A percentile compares a stretch with the other conserved stretches of the same genome.
Evolutionary conservation across 257 asterid species (phyloP).

Genomic region (Echites panduratus): DNA sequence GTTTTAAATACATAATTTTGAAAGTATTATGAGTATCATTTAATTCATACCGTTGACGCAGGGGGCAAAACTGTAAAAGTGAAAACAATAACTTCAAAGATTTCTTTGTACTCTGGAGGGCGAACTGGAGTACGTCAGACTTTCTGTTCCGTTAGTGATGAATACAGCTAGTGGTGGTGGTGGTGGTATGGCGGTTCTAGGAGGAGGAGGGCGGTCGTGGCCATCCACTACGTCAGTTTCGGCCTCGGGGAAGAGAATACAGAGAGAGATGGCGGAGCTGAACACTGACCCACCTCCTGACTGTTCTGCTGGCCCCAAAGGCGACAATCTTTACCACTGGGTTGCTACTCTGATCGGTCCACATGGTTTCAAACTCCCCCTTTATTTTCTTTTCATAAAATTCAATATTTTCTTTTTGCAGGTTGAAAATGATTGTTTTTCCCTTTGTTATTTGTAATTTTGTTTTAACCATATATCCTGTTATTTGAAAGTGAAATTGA

Average conservation of each 20-base stretch:
- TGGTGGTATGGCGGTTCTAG: slow-evolving; percentile 7
- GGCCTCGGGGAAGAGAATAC: slow-evolving; percentile 78
- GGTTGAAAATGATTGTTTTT: neutral
- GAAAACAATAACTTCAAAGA: neutral
- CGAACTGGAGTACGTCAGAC: neutral
- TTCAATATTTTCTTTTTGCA: neutral
- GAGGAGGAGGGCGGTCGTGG: slow-evolving; percentile 73
- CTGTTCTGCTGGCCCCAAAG: slow-evolving; percentile 95
- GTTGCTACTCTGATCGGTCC: slow-evolving; percentile 92
- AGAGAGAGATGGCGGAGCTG: slow-evolving; percentile 82
- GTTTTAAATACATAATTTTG: too few relatives aligned
- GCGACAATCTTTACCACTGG: slow-evolving; percentile 98
- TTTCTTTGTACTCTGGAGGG: neutral
- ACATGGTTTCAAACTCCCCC: slow-evolving; percentile 30
- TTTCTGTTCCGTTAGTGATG: neutral
- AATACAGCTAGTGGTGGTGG: slow-evolving; percentile 8
- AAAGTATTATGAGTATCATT: too few relatives aligned
- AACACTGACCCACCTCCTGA: slow-evolving; percentile 74
- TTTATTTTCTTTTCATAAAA: neutral
- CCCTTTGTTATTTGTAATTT: neutral
- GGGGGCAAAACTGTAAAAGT: neutral
- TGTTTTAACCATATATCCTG: neutral
- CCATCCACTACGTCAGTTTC: slow-evolving; percentile 86
- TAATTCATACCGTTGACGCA: neutral
- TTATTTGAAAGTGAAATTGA: neutral